Percentiles rank a stretch among this genome's conserved stretches.
Evolutionary conservation across 441 rosid species (phyloP).

Genomic region (Corymbia calophylla): DNA sequence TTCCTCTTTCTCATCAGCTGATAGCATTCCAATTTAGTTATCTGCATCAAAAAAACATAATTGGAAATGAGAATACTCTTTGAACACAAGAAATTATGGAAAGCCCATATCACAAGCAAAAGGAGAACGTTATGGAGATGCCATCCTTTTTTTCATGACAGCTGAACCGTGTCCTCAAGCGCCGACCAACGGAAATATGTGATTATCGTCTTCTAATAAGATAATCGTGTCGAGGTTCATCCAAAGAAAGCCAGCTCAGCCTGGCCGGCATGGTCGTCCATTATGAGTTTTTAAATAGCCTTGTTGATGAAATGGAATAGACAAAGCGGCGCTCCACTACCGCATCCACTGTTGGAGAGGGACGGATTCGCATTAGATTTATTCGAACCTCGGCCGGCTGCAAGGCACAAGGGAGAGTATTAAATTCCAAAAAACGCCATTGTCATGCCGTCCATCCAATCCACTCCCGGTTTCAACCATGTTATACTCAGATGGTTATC

Average conservation of each 20-base stretch:
- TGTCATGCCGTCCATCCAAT: neutral
- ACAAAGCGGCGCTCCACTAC: too few relatives aligned
- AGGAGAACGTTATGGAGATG: neutral
- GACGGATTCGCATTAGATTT: too few relatives aligned
- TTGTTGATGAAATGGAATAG: fast-evolving
- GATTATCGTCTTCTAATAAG: neutral
- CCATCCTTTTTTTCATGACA: neutral
- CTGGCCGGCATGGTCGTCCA: too few relatives aligned
- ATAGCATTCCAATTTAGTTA: too few relatives aligned
- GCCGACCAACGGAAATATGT: neutral
- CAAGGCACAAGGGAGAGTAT: neutral
- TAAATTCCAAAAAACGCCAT: too few relatives aligned
- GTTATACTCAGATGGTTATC: neutral
- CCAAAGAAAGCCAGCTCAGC: neutral
- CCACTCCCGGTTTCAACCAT: neutral
- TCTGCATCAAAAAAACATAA: too few relatives aligned
- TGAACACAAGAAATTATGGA: too few relatives aligned
- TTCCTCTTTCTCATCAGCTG: too few relatives aligned
- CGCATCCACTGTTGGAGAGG: too few relatives aligned
- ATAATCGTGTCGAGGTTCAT: neutral
- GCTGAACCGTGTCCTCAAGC: neutral
- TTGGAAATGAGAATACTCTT: too few relatives aligned
- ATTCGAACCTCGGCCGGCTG: neutral
- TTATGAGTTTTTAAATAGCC: too few relatives aligned
- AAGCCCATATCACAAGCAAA: too few relatives aligned